Evolutionary conservation across 345 rosid genomes (phyloP), one percentile per base, ranked within the genome.

Genomic region (Lumnitzera littorea): DNA sequence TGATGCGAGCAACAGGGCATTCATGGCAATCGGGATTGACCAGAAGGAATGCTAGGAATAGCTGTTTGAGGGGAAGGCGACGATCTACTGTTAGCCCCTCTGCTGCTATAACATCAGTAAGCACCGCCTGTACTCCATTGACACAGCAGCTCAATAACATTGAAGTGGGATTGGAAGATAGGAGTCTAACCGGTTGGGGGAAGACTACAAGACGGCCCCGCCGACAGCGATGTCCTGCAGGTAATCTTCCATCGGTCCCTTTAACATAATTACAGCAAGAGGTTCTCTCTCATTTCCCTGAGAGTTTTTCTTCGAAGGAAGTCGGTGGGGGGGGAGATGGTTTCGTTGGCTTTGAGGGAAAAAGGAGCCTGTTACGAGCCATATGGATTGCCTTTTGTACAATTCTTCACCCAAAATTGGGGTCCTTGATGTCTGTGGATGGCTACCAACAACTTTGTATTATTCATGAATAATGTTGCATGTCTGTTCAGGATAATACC

Each of bases 141-240:
- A 56, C 72, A 46, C 92, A 83, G 57, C 89, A 85, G 72, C 71
- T 81, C 48, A 76, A 59, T 62, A 79, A 71, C 62, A 73, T 78
- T 59, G 85, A 79, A 70, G 85, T 68, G 77, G 92, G 85, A 74
- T 67, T 82, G 65, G 98, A 85, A 66, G 91, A 89, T 62, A 74
- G 80, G 73, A 85, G 91, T 74, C 81, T 89, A 59, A 84, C 86
- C 0, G 96, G 97, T 58, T 92, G 97, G 97, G 97, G 99, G 51
- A 89, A 85, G 76, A 87, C 95, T 61, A 81, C 91, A 14, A 81
- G 99, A 74, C 80, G 99, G 41, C 95, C 99, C 62, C 91, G 91
- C 60, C 65, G 96, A 66, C 99, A 88, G 72, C 80, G 99, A 72
- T 90, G 96, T 68, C 91, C 97, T 47, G 77, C 88, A 61, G 95